Evolutionary conservation across 371 early-diverging fungal genomes (phyloP).

Genomic region (Circinella umbellata): DNA sequence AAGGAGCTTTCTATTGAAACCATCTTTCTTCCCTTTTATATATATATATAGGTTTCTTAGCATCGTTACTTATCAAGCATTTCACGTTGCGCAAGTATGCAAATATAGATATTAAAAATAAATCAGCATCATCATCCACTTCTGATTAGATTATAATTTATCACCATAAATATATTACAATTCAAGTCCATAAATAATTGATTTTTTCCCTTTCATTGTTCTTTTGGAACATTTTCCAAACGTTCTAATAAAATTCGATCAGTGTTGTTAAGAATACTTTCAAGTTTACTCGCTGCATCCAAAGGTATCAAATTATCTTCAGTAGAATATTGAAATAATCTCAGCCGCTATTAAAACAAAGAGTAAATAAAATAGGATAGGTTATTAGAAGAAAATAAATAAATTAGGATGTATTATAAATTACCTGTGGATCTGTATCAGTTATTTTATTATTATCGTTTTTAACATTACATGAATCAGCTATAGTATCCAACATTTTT

Average conservation of each 20-base stretch:
- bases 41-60: background rate
- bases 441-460: conserved; percentile 15
- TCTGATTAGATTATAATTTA: too few relatives aligned
- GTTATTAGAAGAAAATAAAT: background rate
- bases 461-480: conserved; percentile 6
- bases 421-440: conserved; percentile 13
- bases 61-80: background rate
- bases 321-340: background rate
- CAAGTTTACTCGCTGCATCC: background rate
- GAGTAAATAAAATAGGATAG: background rate
- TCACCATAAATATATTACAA: too few relatives aligned
- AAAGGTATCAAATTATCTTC: background rate
- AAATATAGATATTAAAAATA: too few relatives aligned
- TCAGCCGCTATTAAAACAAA: background rate
- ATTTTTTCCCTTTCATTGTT: too few relatives aligned
- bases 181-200: too few relatives aligned
- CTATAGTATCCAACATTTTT: conserved; percentile 10
- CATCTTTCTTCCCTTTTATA: too few relatives aligned
- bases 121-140: too few relatives aligned
- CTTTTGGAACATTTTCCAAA: background rate
- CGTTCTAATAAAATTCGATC: conserved; percentile 9
- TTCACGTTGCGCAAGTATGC: background rate
- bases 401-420: background rate
- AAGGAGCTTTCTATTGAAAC: too few relatives aligned
- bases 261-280: conserved; percentile 1